These are phyloP conservation scores for Phytophthora podocarpi DNA, from an alignment of 352 stramenopile species.

Conservation along the genomic window DNA sequence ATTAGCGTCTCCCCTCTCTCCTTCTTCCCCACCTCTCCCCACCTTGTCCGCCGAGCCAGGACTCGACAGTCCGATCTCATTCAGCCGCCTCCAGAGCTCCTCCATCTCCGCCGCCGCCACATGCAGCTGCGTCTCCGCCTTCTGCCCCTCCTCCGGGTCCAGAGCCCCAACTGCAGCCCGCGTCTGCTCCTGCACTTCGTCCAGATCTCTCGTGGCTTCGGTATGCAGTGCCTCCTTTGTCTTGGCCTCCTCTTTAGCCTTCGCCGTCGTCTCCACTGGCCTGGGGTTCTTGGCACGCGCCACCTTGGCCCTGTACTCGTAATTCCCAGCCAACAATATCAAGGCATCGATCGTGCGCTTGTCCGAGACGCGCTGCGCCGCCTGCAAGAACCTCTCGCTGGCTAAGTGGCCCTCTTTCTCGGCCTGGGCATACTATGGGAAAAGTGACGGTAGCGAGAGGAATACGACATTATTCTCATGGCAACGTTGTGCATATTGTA, in stretches of 20 bases:
- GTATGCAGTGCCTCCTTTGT: background rate
- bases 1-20: background rate
- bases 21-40: background rate
- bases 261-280: constrained; percentile 18
- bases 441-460: background rate
- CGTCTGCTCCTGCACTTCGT: background rate
- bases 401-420: constrained; percentile 76
- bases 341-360: constrained; percentile 76
- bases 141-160: constrained; percentile 43
- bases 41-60: constrained; percentile 65
- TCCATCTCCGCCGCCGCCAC: constrained; percentile 81
- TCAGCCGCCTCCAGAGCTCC: constrained; percentile 78
- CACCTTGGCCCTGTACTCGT: constrained; percentile 76
- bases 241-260: constrained; percentile 1
- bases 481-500: constrained; percentile 1
- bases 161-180: background rate
- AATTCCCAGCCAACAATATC: constrained; percentile 76
- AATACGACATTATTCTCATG: background rate
- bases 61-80: constrained; percentile 77
- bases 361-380: constrained; percentile 56
- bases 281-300: constrained; percentile 47
- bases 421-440: constrained; percentile 45
- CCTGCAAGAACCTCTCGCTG: constrained; percentile 71
- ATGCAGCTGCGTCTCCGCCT: constrained; percentile 67
- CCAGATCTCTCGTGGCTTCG: constrained; percentile 7